phyloP scores from a whole-genome alignment of 2,329 filamentous ascomycete species.

The Fusarium sp. region DNA sequence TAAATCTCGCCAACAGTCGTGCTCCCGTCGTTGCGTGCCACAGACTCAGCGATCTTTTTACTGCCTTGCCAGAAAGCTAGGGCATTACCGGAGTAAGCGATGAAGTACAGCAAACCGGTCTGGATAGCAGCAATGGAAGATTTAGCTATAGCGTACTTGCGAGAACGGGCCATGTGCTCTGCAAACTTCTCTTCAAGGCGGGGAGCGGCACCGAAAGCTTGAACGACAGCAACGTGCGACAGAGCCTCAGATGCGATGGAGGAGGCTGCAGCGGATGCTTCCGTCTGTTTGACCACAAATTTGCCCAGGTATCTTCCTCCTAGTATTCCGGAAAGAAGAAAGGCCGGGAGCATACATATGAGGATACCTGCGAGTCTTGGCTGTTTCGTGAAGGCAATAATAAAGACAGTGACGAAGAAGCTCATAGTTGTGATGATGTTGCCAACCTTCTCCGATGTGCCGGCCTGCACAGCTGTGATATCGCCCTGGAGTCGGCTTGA shows the following conservation, averaged over 20 bases:
- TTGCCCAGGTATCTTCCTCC: conserved; percentile 64
- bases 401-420: conserved; percentile 73
- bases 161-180: background rate
- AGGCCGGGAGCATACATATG: conserved; percentile 68
- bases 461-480: conserved; percentile 71
- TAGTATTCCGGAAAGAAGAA: conserved; percentile 65
- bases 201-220: background rate
- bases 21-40: background rate
- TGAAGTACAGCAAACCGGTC: background rate
- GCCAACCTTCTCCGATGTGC: conserved; percentile 77
- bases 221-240: background rate
- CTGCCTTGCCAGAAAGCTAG: background rate
- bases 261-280: conserved; percentile 56
- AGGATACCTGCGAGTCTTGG: conserved; percentile 55
- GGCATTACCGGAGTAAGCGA: background rate
- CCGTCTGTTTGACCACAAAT: conserved; percentile 58
- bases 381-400: conserved; percentile 60
- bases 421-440: conserved; percentile 68
- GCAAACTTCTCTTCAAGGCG: background rate
- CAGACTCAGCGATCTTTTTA: background rate
- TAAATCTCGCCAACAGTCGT: background rate
- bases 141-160: background rate
- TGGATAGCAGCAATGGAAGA: background rate
- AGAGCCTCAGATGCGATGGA: background rate
- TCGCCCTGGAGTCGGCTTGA: conserved; percentile 71